A percentile compares a stretch with the other conserved stretches of the same genome.
These are phyloP conservation scores for Fomitopsis palustris DNA, from an alignment of 1,284 basidiomycete species.

Conservation along the genomic window DNA sequence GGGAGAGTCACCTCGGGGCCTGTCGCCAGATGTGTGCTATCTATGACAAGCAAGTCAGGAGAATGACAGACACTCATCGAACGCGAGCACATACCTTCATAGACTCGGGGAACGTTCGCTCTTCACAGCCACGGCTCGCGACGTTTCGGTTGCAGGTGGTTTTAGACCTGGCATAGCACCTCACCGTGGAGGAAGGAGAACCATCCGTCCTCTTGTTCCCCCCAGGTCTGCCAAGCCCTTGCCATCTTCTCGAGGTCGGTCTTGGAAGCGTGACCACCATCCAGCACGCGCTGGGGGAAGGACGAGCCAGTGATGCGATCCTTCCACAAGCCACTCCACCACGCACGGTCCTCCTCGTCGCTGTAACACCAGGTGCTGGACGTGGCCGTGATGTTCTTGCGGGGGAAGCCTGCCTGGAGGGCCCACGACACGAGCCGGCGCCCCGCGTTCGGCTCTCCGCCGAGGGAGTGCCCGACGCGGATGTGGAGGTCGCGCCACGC, in stretches of 20 bases:
- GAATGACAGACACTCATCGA: too few relatives aligned
- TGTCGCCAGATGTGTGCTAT: neutral
- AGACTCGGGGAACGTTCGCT: neutral
- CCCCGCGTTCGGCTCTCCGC: slow-evolving; percentile 29
- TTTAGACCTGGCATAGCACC: slow-evolving; percentile 14
- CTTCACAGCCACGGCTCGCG: neutral
- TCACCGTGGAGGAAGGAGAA: slow-evolving; percentile 32
- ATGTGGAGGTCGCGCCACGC: slow-evolving; percentile 23
- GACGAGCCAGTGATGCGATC: slow-evolving; percentile 30
- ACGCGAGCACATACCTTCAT: neutral
- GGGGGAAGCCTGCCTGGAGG: slow-evolving; percentile 26
- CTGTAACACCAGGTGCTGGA: slow-evolving; percentile 33
- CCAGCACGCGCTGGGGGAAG: slow-evolving; percentile 27
- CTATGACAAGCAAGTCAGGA: too few relatives aligned
- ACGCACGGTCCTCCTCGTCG: slow-evolving; percentile 30
- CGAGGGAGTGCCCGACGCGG: slow-evolving; percentile 24
- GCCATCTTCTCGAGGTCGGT: slow-evolving; percentile 25
- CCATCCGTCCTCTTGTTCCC: slow-evolving; percentile 31
- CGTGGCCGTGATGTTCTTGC: slow-evolving; percentile 22
- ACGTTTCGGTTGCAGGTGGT: neutral
- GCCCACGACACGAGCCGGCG: slow-evolving; percentile 29
- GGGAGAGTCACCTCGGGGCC: neutral
- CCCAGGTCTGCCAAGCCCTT: slow-evolving; percentile 29
- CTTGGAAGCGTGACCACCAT: slow-evolving; percentile 22
- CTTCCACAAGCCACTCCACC: slow-evolving; percentile 33